Evolutionary conservation across 2,329 filamentous ascomycete species (phyloP).

Genomic region (Hymenoscyphus scutula): DNA sequence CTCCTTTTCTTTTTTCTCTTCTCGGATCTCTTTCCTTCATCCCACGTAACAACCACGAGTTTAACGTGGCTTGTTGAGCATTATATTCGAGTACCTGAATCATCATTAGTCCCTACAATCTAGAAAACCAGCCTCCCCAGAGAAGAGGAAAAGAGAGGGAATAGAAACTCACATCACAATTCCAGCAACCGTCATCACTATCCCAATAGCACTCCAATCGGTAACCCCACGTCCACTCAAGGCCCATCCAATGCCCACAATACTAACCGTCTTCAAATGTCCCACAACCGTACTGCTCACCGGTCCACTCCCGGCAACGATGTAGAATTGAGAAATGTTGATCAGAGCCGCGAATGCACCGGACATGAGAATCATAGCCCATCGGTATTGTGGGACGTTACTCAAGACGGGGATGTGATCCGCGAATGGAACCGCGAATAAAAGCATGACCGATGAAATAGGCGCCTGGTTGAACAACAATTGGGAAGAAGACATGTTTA

Average conservation of each 20-base stretch:
- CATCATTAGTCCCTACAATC: neutral
- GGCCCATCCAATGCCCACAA: slow-evolving; percentile 30
- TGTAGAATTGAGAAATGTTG: slow-evolving; percentile 36
- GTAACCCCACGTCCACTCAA: slow-evolving; percentile 23
- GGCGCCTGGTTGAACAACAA: slow-evolving; percentile 45
- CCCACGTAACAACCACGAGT: neutral
- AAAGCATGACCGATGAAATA: slow-evolving; percentile 42
- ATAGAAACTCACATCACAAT: slow-evolving; percentile 27
- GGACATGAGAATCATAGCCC: slow-evolving; percentile 41
- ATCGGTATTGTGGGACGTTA: slow-evolving; percentile 36
- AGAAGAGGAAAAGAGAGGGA: neutral
- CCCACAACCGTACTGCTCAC: slow-evolving; percentile 44
- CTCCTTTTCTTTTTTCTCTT: neutral
- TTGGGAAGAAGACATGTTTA: slow-evolving; percentile 44
- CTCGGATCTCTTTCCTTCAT: neutral
- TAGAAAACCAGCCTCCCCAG: neutral
- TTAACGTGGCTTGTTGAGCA: slow-evolving; percentile 24
- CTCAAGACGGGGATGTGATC: slow-evolving; percentile 39
- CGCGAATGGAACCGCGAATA: slow-evolving; percentile 43
- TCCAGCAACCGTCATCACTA: slow-evolving; percentile 29
- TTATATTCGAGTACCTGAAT: slow-evolving; percentile 30
- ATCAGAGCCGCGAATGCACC: slow-evolving; percentile 42
- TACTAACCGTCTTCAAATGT: slow-evolving; percentile 40
- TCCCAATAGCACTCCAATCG: slow-evolving; percentile 27
- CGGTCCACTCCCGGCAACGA: slow-evolving; percentile 37